A percentile compares a stretch with the other conserved stretches of the same genome.
phyloP scores from a whole-genome alignment of 2,329 filamentous ascomycete species.

The Cryphonectria nitschkei region DNA sequence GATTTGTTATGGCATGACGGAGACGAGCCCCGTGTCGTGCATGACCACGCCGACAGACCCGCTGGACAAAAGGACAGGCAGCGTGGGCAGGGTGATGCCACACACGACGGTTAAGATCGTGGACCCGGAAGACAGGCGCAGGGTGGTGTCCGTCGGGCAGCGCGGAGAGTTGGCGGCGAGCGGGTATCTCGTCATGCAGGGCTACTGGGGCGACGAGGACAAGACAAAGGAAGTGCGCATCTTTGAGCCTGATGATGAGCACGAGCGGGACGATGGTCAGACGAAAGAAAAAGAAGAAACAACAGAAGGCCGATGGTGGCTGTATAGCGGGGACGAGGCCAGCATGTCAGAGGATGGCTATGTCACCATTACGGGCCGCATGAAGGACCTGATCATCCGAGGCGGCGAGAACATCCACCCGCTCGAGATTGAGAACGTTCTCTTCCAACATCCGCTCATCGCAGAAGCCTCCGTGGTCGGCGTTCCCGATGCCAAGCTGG shows the following conservation, averaged over 20 bases:
- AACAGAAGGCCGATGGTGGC: conserved; percentile 66
- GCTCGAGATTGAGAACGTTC: conserved; percentile 86
- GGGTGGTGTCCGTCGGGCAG: conserved; percentile 65
- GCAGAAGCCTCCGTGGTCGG: conserved; percentile 83
- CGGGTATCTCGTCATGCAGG: conserved; percentile 89
- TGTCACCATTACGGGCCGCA: conserved; percentile 84
- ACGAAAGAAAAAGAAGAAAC: conserved; percentile 44
- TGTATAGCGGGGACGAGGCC: conserved; percentile 92
- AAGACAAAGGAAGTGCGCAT: conserved; percentile 70
- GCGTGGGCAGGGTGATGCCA: conserved; percentile 80
- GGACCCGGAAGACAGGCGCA: conserved; percentile 61
- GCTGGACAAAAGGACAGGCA: conserved; percentile 70
- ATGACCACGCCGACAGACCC: conserved; percentile 85
- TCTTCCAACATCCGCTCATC: conserved; percentile 73
- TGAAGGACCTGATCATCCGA: conserved; percentile 94
- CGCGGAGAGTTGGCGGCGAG: conserved; percentile 80
- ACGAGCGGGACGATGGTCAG: conserved; percentile 23
- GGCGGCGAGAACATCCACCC: conserved; percentile 97
- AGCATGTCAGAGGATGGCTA: conserved; percentile 82
- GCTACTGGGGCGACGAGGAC: conserved; percentile 78
- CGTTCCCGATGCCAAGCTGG: conserved; percentile 78
- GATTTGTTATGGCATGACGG: conserved; percentile 97
- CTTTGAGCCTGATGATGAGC: conserved; percentile 39
- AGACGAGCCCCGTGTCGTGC: conserved; percentile 76
- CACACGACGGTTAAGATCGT: conserved; percentile 82